phyloP scores from a whole-genome alignment of 2,329 filamentous ascomycete species.

The Colletotrichum sp. region DNA sequence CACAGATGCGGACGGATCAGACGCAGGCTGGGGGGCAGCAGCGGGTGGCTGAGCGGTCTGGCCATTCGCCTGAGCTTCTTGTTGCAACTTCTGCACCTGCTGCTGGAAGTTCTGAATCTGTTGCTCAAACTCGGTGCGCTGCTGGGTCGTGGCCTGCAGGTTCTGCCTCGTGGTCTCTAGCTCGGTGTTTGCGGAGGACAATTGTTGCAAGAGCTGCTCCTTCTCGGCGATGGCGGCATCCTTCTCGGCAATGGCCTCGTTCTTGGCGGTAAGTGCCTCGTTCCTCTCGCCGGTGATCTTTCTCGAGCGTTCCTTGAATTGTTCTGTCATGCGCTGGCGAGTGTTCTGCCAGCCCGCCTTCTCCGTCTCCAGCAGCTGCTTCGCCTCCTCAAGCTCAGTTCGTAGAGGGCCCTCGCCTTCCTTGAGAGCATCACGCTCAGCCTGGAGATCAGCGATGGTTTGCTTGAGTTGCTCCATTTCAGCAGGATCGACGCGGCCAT shows the following conservation, averaged over 20 bases:
- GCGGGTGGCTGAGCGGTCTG: constrained; percentile 39
- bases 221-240: constrained; percentile 59
- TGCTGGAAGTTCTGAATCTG: constrained; percentile 49
- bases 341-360: constrained; percentile 57
- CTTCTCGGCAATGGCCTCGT: constrained; percentile 55
- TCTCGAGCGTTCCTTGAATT: constrained; percentile 66
- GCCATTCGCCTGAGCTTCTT: constrained; percentile 39
- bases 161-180: constrained; percentile 52
- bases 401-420: constrained; percentile 56
- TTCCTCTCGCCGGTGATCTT: constrained; percentile 60
- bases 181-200: constrained; percentile 57
- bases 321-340: constrained; percentile 61
- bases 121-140: constrained; percentile 42
- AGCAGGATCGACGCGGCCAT: constrained; percentile 91
- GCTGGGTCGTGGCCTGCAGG: constrained; percentile 32
- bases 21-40: constrained; percentile 32
- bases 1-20: constrained; percentile 43
- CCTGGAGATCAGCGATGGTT: constrained; percentile 69
- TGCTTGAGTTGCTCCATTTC: constrained; percentile 90
- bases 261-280: constrained; percentile 56
- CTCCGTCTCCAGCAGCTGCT: constrained; percentile 58
- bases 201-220: constrained; percentile 53
- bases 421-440: constrained; percentile 65
- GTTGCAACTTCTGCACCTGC: constrained; percentile 42
- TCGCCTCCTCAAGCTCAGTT: constrained; percentile 56